Evolutionary conservation across 257 asterid species (phyloP), one percentile per base, ranked within the genome.

Genomic region (Scutellaria minor): DNA sequence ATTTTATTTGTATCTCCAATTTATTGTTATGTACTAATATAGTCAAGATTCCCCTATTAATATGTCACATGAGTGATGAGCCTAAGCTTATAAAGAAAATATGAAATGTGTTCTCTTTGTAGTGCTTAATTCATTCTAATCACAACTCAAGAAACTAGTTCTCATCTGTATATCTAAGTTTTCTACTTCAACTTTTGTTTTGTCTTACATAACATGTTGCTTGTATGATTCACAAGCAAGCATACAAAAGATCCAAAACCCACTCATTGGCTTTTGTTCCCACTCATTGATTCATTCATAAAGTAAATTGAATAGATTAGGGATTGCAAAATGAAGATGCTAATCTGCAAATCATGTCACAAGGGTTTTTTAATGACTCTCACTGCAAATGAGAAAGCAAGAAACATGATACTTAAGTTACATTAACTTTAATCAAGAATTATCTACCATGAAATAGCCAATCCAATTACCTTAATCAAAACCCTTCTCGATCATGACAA

Each of bases 11-110:
- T 46, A 8, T 73, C 4, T 47, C 47, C 31, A 46, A 42, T 47
- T 66, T 66, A 18, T 39, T 60, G 27, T 12, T 71, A n/a, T 73
- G 39, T 70, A 58, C 67, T 60, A 39, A 60, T 7, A 31, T n/a
- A 70, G 41, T 39, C 59, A 44, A 52, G 3, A 37, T 47, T 56
- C 69, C 44, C 47, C 10, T 47, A 10, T 20, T 41, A 18, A 52
- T 12, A 72, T 24, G 27, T 24, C 27, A 24, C 27, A 24, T 24
- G 37, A 31, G 37, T 31, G 37, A 31, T 31, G 37, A 31, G 37
- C 37, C 37, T 31, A 2, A 31, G 37, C 37, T 4, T 31, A 31
- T 31, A 31, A 31, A 31, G 37, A 31, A 31, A 31, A 31, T 31
- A 31, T 31, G 37, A 31, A 24, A 31, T 31, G 37, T 31, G 5